Evolutionary conservation across 306 rosid species (phyloP), one percentile per base, ranked within the genome.

Genomic region (Cucurbita argyrosperma): DNA sequence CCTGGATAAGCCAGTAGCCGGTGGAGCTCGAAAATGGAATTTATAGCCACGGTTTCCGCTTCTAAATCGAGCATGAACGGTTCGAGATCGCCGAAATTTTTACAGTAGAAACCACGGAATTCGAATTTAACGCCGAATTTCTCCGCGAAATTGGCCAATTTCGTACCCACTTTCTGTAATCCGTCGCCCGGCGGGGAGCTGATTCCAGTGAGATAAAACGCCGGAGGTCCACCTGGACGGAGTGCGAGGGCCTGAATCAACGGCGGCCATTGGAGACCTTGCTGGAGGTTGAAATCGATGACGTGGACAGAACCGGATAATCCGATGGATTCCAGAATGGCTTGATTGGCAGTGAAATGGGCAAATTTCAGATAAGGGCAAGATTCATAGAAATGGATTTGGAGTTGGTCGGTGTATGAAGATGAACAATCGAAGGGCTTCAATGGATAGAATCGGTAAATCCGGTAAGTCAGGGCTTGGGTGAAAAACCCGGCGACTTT

Each of bases 221-320:
- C 71, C 0, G 96, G 98, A 0, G 98, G 92, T 0, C 98, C 98
- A 0, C 96, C 96, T 2, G 90, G 88, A 0, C 91, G 80, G 19
- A 85, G 76, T 19, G 98, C 96, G 0, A 92, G 91, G 0, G 98
- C 96, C 42, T 92, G 96, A 78, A 92, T 85, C 2, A 92, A 80
- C 30, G 96, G 92, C 7, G 98, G 98, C 98, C 98, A 92, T 76
- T 92, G 98, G 90, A 88, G 86, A 67, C 98, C 98, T 11, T 92
- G 90, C 52, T 83, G 87, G 18, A 92, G 88, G 0, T 88, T 95
- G 69, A 92, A 90, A 77, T 92, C 98, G 26, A 92, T 75, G n/a
- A 92, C 98, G 69, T 92, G 98, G 14, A 92, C 92, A 4, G 85
- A 82, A 2, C 30, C 74, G 5, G 90, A 84, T 1, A 84, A 50